Conservation (phyloP, 2,329 filamentous ascomycete genomes). For the Pseudonectria buxi region DNA sequence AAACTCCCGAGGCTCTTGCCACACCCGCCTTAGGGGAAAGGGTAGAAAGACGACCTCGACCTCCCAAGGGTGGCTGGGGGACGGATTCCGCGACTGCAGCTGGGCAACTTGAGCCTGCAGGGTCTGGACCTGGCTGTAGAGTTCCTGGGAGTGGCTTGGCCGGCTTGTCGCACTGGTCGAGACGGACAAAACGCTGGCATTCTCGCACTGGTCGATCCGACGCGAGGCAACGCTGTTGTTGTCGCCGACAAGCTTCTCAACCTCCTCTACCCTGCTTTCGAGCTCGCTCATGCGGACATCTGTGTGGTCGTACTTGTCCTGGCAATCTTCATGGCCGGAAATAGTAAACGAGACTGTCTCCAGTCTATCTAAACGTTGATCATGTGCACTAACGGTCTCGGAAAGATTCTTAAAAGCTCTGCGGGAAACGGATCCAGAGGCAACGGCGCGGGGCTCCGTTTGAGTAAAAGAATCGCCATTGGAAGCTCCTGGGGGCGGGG, state of each 20-base stretch:
- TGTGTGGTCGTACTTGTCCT: slow-evolving; percentile 58
- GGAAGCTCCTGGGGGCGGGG: slow-evolving; percentile 12
- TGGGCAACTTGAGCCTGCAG: slow-evolving; percentile 45
- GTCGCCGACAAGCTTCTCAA: slow-evolving; percentile 48
- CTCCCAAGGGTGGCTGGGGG: slow-evolving; percentile 59
- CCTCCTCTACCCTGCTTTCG: slow-evolving; percentile 55
- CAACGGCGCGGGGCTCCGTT: slow-evolving; percentile 18
- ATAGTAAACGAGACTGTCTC: slow-evolving; percentile 65
- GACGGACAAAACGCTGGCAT: slow-evolving; percentile 43
- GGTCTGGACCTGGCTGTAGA: slow-evolving; percentile 43
- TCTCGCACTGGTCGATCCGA: slow-evolving; percentile 29
- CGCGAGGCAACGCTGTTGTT: slow-evolving; percentile 35
- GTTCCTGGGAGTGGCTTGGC: slow-evolving; percentile 36
- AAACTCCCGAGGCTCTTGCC: slow-evolving; percentile 46
- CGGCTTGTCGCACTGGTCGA: slow-evolving; percentile 36
- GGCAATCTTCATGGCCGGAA: slow-evolving; percentile 60
- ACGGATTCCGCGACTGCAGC: slow-evolving; percentile 57
- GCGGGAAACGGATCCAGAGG: slow-evolving; percentile 19
- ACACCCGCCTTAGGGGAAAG: slow-evolving; percentile 53
- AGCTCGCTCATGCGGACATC: slow-evolving; percentile 65
- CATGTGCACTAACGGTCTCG: slow-evolving; percentile 52
- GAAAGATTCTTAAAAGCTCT: slow-evolving; percentile 40
- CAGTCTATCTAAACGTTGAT: slow-evolving; percentile 58
- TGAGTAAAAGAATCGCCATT: slow-evolving; percentile 12
- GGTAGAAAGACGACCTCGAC: slow-evolving; percentile 71